Evolutionary conservation across 1,139 yeast genomes (phyloP), one percentile per base, ranked within the genome.

Genomic region (Lodderomyces pseudojiufengensis): DNA sequence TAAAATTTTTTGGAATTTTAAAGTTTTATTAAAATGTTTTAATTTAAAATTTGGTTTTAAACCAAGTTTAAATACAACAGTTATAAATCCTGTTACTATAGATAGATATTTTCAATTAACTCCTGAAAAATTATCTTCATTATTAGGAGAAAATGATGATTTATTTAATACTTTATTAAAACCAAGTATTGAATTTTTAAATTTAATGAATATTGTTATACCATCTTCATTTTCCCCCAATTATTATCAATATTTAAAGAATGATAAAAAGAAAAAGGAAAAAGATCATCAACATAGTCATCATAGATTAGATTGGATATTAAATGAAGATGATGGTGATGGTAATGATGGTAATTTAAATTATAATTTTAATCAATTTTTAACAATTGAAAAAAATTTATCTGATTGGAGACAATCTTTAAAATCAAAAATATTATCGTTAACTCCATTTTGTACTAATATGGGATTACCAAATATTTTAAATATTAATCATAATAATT

Each of bases 1-100:
- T 13, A 78, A 77, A 49, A 60, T 77, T 14, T 79, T 74, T 46
- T 78, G 85, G 85, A 75, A 73, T 15, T 76, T 72, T 49, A 73
- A 73, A 42, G 73, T 76, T 3, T 57, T 78, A 24, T 59, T 72
- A 27, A 70, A 74, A 47, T 65, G 78, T 39, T 70, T 75, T 44
- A 71, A 76, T 40, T 55, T 70, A 40, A 70, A 71, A 46, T 68
- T 75, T 45, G 76, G 78, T 1, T 65, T 70, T 42, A 67, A 70
- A 42, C 76, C 76, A 26, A 65, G 72, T 43, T 56, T 67, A 36
- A 70, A 69, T 42, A 70, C 75, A 5, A 70, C 76, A 0, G 74
- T 70, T 9, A 69, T 70, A 27, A 70, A 70, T 40, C 76, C 76
- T 1, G 74, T 70, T 10, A 70, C 76, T 1, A 70, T 70, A 29